These are phyloP conservation scores for Atkinsonella hypoxylon DNA, from an alignment of 2,329 filamentous ascomycete species.

Conservation along the genomic window DNA sequence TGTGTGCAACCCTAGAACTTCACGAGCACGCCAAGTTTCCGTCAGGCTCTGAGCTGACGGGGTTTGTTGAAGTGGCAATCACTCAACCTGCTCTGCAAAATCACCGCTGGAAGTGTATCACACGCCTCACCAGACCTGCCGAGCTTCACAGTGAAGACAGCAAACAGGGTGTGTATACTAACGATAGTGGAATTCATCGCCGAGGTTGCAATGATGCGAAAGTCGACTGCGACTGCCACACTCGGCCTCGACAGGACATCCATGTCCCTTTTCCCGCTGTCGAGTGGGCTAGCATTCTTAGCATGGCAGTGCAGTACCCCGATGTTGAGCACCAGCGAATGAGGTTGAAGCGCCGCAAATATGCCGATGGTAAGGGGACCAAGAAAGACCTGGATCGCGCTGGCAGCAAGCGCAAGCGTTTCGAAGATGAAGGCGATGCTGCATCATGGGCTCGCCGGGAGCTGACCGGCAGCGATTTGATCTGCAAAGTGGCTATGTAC, in stretches of 20 bases:
- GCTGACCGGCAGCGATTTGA: slow-evolving; percentile 40
- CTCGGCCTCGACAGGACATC: slow-evolving; percentile 34
- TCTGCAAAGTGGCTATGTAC: slow-evolving; percentile 53
- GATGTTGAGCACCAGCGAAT: slow-evolving; percentile 28
- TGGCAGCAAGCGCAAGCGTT: slow-evolving; percentile 27
- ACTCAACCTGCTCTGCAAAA: slow-evolving; percentile 40
- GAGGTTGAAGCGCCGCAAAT: slow-evolving; percentile 25
- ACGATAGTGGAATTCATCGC: slow-evolving; percentile 41
- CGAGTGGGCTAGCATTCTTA: slow-evolving; percentile 46
- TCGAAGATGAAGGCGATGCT: slow-evolving; percentile 28
- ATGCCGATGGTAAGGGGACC: slow-evolving; percentile 16
- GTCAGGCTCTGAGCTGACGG: slow-evolving; percentile 46
- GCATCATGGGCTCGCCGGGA: slow-evolving; percentile 27
- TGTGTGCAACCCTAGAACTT: slow-evolving; percentile 48
- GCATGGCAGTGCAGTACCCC: slow-evolving; percentile 41
- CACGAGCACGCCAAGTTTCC: slow-evolving; percentile 46
- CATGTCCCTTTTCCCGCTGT: slow-evolving; percentile 46
- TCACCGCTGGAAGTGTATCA: slow-evolving; percentile 49
- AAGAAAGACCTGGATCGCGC: slow-evolving; percentile 24
- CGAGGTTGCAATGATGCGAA: slow-evolving; percentile 37
- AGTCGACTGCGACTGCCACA: slow-evolving; percentile 38
- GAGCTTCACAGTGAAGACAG: slow-evolving; percentile 38
- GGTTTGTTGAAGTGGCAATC: slow-evolving; percentile 46
- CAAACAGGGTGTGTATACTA: slow-evolving; percentile 33
- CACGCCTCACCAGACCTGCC: slow-evolving; percentile 42